Conservation (phyloP, 208 protist species). For the Trichomonas vaginalis region DNA sequence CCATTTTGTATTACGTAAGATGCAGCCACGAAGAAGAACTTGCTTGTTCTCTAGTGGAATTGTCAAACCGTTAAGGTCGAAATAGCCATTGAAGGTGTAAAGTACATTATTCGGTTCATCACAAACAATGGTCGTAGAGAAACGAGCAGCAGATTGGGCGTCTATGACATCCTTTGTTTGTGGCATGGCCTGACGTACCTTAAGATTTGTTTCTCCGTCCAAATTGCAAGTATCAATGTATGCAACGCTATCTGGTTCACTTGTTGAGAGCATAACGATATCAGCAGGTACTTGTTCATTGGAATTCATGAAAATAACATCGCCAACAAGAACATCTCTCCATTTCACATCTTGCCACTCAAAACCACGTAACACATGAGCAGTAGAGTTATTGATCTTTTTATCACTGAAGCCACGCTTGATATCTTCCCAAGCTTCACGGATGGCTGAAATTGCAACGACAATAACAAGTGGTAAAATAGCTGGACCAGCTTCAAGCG, state of each 20-base stretch:
- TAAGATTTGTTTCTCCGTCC: constrained; percentile 25
- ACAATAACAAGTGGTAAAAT: not conserved
- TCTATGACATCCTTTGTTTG: not conserved
- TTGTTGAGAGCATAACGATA: constrained; percentile 4
- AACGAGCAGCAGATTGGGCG: not conserved
- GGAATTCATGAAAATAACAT: constrained; percentile 35
- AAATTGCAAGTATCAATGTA: constrained; percentile 30
- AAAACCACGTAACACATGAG: not conserved
- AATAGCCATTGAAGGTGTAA: not conserved
- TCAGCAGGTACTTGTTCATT: constrained; percentile 21
- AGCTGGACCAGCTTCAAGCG: not conserved
- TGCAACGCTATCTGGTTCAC: constrained; percentile 12
- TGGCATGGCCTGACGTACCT: not conserved
- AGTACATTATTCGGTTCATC: not conserved
- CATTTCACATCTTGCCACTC: constrained; percentile 38
- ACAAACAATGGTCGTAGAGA: not conserved
- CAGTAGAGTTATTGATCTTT: not conserved
- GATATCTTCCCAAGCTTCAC: constrained; percentile 27
- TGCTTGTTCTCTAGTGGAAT: constrained; percentile 43
- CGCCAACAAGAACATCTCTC: constrained; percentile 45
- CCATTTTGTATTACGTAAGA: constrained; percentile 39
- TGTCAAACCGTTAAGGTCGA: not conserved
- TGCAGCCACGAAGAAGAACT: constrained; percentile 32
- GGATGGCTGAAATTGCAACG: not conserved
- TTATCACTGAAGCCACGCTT: not conserved